Evolutionary conservation across 2,329 filamentous ascomycete species (phyloP), one percentile per base, ranked within the genome.

Genomic region (Chaetomium globosum): DNA sequence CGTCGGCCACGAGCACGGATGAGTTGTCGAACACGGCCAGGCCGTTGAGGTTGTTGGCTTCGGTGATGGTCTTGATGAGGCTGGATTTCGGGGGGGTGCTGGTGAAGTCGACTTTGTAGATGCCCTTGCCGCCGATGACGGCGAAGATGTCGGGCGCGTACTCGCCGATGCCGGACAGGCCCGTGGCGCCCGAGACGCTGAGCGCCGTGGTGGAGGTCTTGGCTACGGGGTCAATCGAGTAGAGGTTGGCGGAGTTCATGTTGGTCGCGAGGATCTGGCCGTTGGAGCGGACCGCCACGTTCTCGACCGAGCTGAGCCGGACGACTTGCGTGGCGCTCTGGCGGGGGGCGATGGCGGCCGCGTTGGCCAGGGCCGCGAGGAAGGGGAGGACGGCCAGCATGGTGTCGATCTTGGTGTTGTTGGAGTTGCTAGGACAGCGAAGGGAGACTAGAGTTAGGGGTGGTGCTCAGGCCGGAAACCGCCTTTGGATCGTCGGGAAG

Each of bases 231-330:
- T 75, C 72, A 51, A 76, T 61, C 36, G 67, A 55, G 65, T 73
- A 74, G 55, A 76, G 69, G 53, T 71, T 72, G 19, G 74, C 71
- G n/a, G 69, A 70, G 70, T 76, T 74, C 73, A 76, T 75, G 70
- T 74, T 74, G 59, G 74, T 76, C 16, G 72, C 74, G 13, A 77
- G 71, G 48, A 77, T 70, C 51, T 71, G 68, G 31, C 74, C 75
- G 59, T 75, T 73, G 59, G 72, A 59, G 28, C 74, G 74, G 12
- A 74, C 71, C 6, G 74, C 74, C 12, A 76, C 46, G 63, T 75
- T 75, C 64, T 76, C 74, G 62, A 76, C 65, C 7, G 72, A 75
- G 49, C 64, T 67, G 51, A 75, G 68, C 7, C 64, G 67, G 52
- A 73, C 71, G 16, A 75, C 68, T 58, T 75, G 72, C 0, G 66